These are phyloP conservation scores for Knoxia roxburghii DNA, from an alignment of 257 asterid species.

Conservation along the genomic window DNA sequence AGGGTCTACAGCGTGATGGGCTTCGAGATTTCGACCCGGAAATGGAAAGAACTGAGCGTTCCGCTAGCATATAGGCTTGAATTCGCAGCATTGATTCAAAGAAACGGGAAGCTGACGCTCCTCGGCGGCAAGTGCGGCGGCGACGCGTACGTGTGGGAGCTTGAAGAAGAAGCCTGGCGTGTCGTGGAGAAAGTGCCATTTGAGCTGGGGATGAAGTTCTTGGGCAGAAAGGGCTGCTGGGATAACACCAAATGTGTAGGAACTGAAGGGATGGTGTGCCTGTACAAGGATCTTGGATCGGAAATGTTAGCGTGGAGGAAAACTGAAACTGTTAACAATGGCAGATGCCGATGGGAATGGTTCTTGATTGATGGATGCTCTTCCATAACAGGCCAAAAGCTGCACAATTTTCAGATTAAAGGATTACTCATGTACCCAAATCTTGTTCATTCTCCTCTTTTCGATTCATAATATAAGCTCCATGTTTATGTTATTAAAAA, in stretches of 20 bases:
- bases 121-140: slow-evolving; percentile 57
- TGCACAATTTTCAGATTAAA: slow-evolving; percentile 40
- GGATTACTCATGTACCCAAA: slow-evolving; percentile 62
- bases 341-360: slow-evolving; percentile 45
- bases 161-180: slow-evolving; percentile 42
- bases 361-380: slow-evolving; percentile 57
- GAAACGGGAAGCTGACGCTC: slow-evolving; percentile 49
- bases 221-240: slow-evolving; percentile 50
- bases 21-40: slow-evolving; percentile 35
- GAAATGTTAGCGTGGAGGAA: slow-evolving; percentile 59
- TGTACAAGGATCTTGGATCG: slow-evolving; percentile 60
- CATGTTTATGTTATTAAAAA: too few relatives aligned
- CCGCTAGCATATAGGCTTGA: slow-evolving; percentile 79
- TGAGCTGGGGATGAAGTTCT: slow-evolving; percentile 39
- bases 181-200: slow-evolving; percentile 49
- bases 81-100: slow-evolving; percentile 59
- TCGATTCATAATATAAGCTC: background rate
- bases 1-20: slow-evolving; percentile 73
- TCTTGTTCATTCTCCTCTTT: slow-evolving; percentile 26
- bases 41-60: slow-evolving; percentile 59
- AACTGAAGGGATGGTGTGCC: slow-evolving; percentile 43
- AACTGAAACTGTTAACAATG: slow-evolving; percentile 11
- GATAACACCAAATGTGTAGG: slow-evolving; percentile 57
- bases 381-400: slow-evolving; percentile 22
- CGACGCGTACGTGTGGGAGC: slow-evolving; percentile 63